phyloP scores from a whole-genome alignment of 257 asterid species.

The Gynochthodes officinalis region DNA sequence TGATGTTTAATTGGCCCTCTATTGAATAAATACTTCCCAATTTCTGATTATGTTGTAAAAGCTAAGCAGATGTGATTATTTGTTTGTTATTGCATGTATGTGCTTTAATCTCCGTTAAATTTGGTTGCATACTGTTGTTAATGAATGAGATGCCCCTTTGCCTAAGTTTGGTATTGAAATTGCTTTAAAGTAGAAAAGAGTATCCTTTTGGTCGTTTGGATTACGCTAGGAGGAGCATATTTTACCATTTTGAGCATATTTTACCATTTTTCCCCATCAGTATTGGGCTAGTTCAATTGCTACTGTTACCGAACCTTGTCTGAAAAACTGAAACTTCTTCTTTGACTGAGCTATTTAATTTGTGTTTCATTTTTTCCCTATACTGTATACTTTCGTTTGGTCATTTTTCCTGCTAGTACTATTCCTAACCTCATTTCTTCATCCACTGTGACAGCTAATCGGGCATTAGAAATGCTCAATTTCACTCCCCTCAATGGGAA shows the following conservation, averaged over 20 bases:
- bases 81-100: background rate
- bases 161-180: background rate
- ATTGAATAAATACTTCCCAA: background rate
- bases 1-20: background rate
- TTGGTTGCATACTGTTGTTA: no score
- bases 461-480: conserved; percentile 71
- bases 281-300: no score
- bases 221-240: no score
- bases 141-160: background rate
- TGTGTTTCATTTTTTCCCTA: no score
- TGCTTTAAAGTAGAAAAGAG: background rate
- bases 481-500: conserved; percentile 84
- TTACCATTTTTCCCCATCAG: background rate
- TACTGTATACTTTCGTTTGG: no score
- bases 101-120: background rate
- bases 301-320: no score
- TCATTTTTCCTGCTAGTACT: background rate
- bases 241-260: no score
- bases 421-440: background rate
- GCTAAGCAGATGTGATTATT: background rate
- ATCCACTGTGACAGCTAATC: conserved; percentile 53
- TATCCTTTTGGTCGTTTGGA: background rate
- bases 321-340: no score
- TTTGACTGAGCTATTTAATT: no score
- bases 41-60: no score